Conservation (phyloP, 768 basidiomycete genomes). For the Kwoniella sp. region DNA sequence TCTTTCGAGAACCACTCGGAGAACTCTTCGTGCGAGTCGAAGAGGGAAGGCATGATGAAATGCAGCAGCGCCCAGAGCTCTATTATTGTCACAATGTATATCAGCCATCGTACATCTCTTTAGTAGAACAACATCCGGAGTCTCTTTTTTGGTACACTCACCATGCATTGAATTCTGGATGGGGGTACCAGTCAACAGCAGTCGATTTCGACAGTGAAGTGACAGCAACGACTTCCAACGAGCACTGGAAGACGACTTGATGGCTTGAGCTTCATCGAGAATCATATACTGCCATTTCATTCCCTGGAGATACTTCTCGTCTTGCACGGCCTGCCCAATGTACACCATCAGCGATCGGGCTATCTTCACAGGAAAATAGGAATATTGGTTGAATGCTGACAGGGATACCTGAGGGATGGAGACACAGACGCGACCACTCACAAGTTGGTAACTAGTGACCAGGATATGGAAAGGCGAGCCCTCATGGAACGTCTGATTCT, state of each 20-base stretch:
- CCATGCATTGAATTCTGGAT: constrained; percentile 99
- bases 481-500: constrained; percentile 90
- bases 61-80: constrained; percentile 98
- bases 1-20: constrained; percentile 99
- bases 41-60: constrained; percentile 99
- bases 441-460: constrained; percentile 95
- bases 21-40: constrained; percentile 99
- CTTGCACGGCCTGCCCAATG: constrained; percentile 75
- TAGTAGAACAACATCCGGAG: no score
- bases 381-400: no score
- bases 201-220: constrained; percentile 91
- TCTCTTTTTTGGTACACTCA: constrained; percentile 58
- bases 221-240: constrained; percentile 96
- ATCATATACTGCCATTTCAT: constrained; percentile 99
- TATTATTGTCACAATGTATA: no score
- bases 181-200: constrained; percentile 93
- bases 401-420: neutral
- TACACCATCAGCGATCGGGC: neutral
- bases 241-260: constrained; percentile 94
- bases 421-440: constrained; percentile 56
- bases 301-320: constrained; percentile 95
- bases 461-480: constrained; percentile 96
- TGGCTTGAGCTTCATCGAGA: constrained; percentile 98
- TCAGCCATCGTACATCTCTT: constrained; percentile 1
- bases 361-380: no score